phyloP scores from a whole-genome alignment of 768 basidiomycete genomes.

The Pisolithus microcarpus region DNA sequence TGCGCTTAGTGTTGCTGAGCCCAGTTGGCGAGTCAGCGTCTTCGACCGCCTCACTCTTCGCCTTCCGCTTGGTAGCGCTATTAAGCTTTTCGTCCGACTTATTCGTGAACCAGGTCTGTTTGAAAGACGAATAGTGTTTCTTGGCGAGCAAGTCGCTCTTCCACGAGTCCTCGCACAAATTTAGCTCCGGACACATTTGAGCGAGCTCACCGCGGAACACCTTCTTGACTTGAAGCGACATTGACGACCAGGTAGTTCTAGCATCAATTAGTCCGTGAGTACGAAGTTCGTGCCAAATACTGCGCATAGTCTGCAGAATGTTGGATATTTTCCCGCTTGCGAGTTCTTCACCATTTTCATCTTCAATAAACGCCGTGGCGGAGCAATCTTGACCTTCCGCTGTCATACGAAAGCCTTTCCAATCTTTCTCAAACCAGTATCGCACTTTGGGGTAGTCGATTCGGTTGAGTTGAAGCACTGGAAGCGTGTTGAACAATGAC shows the following conservation, averaged over 20 bases:
- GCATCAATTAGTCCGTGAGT: not conserved
- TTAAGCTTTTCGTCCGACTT: not conserved
- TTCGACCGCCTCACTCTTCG: not conserved
- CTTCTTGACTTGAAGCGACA: not conserved
- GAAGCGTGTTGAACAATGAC: not conserved
- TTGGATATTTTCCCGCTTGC: not conserved
- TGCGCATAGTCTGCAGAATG: not conserved
- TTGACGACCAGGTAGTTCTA: not conserved
- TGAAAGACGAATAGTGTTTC: not conserved
- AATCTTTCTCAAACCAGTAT: not conserved
- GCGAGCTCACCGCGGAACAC: not conserved
- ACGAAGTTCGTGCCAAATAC: not conserved
- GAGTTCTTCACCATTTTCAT: not conserved
- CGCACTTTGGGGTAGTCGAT: not conserved
- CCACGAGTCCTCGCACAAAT: not conserved
- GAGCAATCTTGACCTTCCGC: not conserved
- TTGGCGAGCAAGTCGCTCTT: not conserved
- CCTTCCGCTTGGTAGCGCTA: not conserved
- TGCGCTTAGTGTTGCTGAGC: not conserved
- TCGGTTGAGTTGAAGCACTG: not conserved
- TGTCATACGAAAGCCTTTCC: not conserved
- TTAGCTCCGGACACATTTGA: not conserved
- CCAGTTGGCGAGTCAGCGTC: not conserved
- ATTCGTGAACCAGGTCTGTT: not conserved
- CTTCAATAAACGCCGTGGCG: not conserved